A percentile compares a stretch with the other conserved stretches of the same genome.
phyloP scores from a whole-genome alignment of 2,329 filamentous ascomycete genomes.

The Tolypocladium ophioglossoides region DNA sequence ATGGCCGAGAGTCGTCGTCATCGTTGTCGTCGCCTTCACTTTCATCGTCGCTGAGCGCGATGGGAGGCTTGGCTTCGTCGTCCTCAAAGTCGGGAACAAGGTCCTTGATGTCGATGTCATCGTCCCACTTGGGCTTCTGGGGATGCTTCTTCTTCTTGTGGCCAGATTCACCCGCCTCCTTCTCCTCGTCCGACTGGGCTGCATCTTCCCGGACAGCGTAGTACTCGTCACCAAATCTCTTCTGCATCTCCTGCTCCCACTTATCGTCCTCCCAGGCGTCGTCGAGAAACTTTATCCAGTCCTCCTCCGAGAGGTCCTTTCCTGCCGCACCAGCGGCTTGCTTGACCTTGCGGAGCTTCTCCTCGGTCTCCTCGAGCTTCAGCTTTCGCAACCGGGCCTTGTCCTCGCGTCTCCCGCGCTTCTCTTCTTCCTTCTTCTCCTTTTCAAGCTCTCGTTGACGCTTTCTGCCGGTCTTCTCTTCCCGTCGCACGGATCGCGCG shows the following conservation, averaged over 20 bases:
- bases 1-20: conserved; percentile 32
- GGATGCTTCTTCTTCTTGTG: conserved; percentile 31
- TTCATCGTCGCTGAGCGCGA: conserved; percentile 40
- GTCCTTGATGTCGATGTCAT: conserved; percentile 96
- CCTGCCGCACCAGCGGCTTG: conserved; percentile 73
- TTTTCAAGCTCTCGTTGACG: conserved; percentile 70
- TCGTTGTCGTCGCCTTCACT: conserved; percentile 28
- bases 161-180: conserved; percentile 45
- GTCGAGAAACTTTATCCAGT: conserved; percentile 78
- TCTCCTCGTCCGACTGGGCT: conserved; percentile 54
- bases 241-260: conserved; percentile 87
- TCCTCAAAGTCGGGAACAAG: conserved; percentile 79
- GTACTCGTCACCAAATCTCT: conserved; percentile 81
- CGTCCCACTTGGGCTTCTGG: conserved; percentile 71
- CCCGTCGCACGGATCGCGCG: conserved; percentile 74
- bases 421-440: conserved; percentile 68
- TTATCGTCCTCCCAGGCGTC: conserved; percentile 79
- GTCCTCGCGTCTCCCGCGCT: conserved; percentile 65
- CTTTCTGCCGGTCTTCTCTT: conserved; percentile 67
- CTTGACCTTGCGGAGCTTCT: conserved; percentile 79
- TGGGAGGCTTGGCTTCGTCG: conserved; percentile 38
- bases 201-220: conserved; percentile 66
- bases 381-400: conserved; percentile 75
- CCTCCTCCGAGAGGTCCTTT: conserved; percentile 56
- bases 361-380: conserved; percentile 82